A percentile compares a stretch with the other conserved stretches of the same genome.
phyloP scores from a whole-genome alignment of 2,329 filamentous ascomycete genomes.

The Fusarium luffae region DNA sequence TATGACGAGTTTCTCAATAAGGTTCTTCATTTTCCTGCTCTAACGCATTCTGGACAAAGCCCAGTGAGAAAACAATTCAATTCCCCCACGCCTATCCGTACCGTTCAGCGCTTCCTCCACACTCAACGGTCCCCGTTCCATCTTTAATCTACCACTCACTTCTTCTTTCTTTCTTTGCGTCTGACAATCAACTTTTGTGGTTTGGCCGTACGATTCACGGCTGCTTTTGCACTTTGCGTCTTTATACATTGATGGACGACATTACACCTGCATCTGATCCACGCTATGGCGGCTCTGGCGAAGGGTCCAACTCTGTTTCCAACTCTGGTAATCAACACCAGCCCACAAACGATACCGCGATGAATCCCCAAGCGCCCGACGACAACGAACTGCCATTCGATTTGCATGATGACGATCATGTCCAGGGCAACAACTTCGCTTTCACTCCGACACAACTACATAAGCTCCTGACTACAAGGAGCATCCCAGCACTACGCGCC shows the following conservation, averaged over 20 bases:
- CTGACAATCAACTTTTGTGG: not conserved
- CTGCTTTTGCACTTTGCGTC: constrained; percentile 1
- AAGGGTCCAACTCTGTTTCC: constrained; percentile 28
- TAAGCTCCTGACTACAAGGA: constrained; percentile 64
- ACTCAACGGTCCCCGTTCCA: constrained; percentile 23
- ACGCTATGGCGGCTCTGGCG: constrained; percentile 36
- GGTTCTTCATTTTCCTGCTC: constrained; percentile 30
- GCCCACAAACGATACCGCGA: constrained; percentile 12
- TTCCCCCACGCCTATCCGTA: not conserved
- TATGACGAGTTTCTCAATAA: constrained; percentile 37
- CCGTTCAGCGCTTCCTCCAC: constrained; percentile 28
- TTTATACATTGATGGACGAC: constrained; percentile 46
- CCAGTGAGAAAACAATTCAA: constrained; percentile 1
- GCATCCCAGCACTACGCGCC: constrained; percentile 59
- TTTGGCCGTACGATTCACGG: constrained; percentile 8
- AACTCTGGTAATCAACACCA: constrained; percentile 23
- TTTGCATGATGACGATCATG: constrained; percentile 44
- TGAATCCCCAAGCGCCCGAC: constrained; percentile 12
- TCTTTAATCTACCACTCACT: constrained; percentile 12
- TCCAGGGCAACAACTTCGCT: constrained; percentile 59
- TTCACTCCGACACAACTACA: constrained; percentile 65
- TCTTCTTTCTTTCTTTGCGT: constrained; percentile 2
- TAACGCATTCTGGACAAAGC: constrained; percentile 23
- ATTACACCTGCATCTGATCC: constrained; percentile 41
- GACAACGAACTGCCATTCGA: constrained; percentile 36